Evolutionary conservation across 2,329 filamentous ascomycete genomes (phyloP).

Genomic region (Paraphaeosphaeria minitans): DNA sequence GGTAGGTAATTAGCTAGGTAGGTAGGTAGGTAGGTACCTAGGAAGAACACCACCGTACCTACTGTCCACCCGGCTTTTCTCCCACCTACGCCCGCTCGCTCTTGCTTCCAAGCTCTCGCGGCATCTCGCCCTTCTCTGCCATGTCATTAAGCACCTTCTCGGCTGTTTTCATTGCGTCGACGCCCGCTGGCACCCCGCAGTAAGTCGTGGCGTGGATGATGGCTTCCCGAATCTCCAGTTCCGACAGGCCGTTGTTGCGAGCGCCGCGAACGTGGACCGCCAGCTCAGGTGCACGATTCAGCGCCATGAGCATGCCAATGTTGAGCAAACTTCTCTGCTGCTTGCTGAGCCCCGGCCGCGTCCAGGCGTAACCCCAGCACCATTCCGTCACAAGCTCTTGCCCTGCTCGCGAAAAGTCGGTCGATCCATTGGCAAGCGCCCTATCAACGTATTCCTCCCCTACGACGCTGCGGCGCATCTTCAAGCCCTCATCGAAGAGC

Average conservation of each 20-base stretch:
- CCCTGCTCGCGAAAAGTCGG: constrained; percentile 64
- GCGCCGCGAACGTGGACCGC: constrained; percentile 67
- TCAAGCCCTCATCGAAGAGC: constrained; percentile 65
- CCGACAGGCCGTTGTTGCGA: constrained; percentile 65
- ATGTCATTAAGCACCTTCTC: constrained; percentile 59
- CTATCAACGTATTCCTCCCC: constrained; percentile 66
- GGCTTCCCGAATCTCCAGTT: constrained; percentile 67
- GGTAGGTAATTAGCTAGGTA: too few relatives aligned
- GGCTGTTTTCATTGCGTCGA: constrained; percentile 60
- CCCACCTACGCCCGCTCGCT: constrained; percentile 33
- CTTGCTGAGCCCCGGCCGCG: constrained; percentile 64
- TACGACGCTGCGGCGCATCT: constrained; percentile 64
- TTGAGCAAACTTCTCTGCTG: constrained; percentile 68
- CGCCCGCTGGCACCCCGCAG: constrained; percentile 60
- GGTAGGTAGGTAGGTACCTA: too few relatives aligned
- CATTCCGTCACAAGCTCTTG: constrained; percentile 69
- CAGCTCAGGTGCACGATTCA: constrained; percentile 65
- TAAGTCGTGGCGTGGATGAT: constrained; percentile 58
- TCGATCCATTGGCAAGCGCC: constrained; percentile 60
- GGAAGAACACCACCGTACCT: too few relatives aligned
- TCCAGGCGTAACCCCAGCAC: constrained; percentile 69
- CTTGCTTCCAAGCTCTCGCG: constrained; percentile 37
- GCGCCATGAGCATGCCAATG: constrained; percentile 67
- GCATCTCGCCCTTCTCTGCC: constrained; percentile 52
- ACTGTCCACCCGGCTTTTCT: not conserved